Base-by-base conservation (phyloP, 2,329 filamentous ascomycete species). In the Rosellinia necatrix region DNA sequence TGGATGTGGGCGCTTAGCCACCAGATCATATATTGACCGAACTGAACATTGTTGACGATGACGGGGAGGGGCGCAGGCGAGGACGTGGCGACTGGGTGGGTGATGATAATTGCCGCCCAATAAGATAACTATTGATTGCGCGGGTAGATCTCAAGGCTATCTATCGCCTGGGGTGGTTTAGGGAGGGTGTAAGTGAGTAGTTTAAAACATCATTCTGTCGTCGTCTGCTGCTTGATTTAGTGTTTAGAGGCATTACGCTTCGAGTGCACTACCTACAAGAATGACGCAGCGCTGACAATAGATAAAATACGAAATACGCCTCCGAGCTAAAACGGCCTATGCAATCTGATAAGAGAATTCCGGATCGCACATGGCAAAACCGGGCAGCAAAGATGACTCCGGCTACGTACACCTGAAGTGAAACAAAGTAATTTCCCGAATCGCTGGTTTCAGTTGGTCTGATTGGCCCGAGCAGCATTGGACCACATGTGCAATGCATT, bases 371-470 rank as follows among this genome's bases (percentile, higher is more conserved):
- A 19, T 44, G 21, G 22, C 32, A 13, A 37, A 32, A 21, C 37
- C 22, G 40, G 38, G 56, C 62, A 62, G 55, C 60, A 17, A 44
- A 29, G 15, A 42, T 19, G 21, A 41, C 38, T 27, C 22, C n/a
- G 22, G 19, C 27, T 17, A 9, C 22, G 35, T 15, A 21, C 35
- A 21, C 15, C 37, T 19, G 49, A 63, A 56, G 55, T 67, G 65
- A 65, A 63, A 68, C 66, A 60, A 38, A 40, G 40, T 25, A 64
- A 66, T 66, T 43, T 65, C 53, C 48, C 59, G 53, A 60, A 40
- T 53, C 49, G 24, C 17, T 38, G 54, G 64, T 64, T 62, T 67
- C 61, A 58, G 55, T 47, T 50, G 25, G 58, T 56, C 49, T 58
- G 17, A 56, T 60, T 65, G 59, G 22, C 12, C 17, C 4, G 35